Conservation (phyloP, 768 basidiomycete genomes). For the Podaxis carcinomalis region DNA sequence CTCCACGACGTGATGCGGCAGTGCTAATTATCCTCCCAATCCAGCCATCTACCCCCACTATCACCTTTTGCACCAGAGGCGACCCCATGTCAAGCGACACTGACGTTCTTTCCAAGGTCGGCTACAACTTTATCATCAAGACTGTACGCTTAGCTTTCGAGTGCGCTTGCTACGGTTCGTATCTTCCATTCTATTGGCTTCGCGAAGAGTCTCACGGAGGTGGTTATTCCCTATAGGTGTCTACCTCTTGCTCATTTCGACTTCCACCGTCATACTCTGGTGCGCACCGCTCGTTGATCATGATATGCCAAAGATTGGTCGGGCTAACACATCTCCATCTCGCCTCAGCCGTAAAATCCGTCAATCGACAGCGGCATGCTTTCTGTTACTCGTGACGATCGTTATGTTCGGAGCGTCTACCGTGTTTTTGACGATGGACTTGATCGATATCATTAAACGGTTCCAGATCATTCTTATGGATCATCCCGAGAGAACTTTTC, state of each 20-base stretch:
- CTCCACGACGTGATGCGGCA: neutral
- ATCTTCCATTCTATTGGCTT: neutral
- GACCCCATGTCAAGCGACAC: constrained; percentile 1
- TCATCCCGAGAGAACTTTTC: constrained; percentile 14
- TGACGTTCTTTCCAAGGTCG: constrained; percentile 13
- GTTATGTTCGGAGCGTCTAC: constrained; percentile 25
- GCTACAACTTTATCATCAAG: constrained; percentile 16
- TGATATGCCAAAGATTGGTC: neutral
- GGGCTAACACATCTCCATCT: too few species aligned
- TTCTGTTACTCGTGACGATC: constrained; percentile 19
- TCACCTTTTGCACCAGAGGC: neutral
- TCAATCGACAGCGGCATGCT: constrained; percentile 15
- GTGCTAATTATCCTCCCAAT: neutral
- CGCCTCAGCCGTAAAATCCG: constrained; percentile 16
- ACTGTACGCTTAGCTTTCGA: constrained; percentile 15
- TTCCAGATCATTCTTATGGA: constrained; percentile 23
- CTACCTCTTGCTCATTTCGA: constrained; percentile 15
- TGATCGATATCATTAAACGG: constrained; percentile 23
- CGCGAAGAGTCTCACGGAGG: neutral
- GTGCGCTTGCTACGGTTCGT: constrained; percentile 14
- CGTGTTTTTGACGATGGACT: constrained; percentile 22
- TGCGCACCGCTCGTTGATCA: neutral
- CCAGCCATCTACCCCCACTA: neutral
- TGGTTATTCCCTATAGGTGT: neutral
- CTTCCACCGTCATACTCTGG: constrained; percentile 16